phyloP scores from a whole-genome alignment of 768 basidiomycete species.

The Phanerodontia chrysosporium region DNA sequence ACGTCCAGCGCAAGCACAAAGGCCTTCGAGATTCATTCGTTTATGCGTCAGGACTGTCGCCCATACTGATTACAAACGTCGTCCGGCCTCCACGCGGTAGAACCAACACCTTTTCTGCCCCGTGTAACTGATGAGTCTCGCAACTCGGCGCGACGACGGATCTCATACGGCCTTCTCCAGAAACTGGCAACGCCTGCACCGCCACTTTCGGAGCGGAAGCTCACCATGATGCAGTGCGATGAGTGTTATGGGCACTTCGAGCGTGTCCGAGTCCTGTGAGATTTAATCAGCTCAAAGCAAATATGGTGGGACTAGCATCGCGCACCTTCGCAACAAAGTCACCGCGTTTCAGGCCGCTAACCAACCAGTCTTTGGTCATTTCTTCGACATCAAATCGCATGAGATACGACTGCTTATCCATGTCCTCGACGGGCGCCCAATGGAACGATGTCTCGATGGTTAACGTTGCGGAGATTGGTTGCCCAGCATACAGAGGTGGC shows the following conservation, averaged over 20 bases:
- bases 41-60: conserved; percentile 20
- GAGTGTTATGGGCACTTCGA: conserved; percentile 65
- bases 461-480: conserved; percentile 71
- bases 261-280: conserved; percentile 61
- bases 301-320: too few species aligned
- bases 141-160: conserved; percentile 56
- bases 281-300: too few species aligned
- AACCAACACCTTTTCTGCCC: conserved; percentile 76
- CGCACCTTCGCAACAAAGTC: conserved; percentile 74
- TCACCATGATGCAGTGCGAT: conserved; percentile 85
- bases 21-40: neutral
- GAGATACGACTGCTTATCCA: conserved; percentile 39
- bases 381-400: conserved; percentile 84
- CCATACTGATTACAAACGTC: conserved; percentile 80
- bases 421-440: conserved; percentile 55
- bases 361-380: conserved; percentile 79
- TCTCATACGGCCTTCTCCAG: conserved; percentile 51
- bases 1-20: neutral
- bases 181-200: conserved; percentile 55
- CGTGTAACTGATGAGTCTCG: conserved; percentile 82
- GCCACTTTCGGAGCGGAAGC: conserved; percentile 71
- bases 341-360: conserved; percentile 85
- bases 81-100: conserved; percentile 79
- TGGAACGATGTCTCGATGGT: conserved; percentile 70
- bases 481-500: conserved; percentile 73